These are phyloP conservation scores for Acanthochlamys bracteata DNA, from an alignment of 106 monocot species.

Conservation along the genomic window DNA sequence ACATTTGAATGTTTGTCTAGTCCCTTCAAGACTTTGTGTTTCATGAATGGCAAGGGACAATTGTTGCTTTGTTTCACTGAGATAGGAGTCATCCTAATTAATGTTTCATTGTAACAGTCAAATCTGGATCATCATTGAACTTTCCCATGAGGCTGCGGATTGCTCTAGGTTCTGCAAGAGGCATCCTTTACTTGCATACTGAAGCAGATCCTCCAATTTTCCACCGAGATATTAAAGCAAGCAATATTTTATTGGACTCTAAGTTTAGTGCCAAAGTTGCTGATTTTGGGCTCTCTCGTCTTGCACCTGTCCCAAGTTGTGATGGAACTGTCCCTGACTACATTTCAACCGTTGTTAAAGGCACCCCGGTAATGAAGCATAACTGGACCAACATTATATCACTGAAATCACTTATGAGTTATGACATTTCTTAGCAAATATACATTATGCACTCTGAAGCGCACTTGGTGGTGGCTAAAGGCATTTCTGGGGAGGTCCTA, in stretches of 20 bases:
- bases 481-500: too few relatives aligned
- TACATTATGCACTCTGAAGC: too few relatives aligned
- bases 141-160: slow-evolving; percentile 55
- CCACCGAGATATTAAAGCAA: slow-evolving; percentile 93
- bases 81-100: too few relatives aligned
- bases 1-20: too few relatives aligned
- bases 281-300: slow-evolving; percentile 89
- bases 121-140: slow-evolving; percentile 23
- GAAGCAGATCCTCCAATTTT: slow-evolving; percentile 93
- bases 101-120: slow-evolving; percentile 24
- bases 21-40: too few relatives aligned
- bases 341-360: slow-evolving; percentile 84
- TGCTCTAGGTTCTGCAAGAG: slow-evolving; percentile 72
- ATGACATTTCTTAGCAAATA: too few relatives aligned
- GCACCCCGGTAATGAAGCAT: slow-evolving; percentile 67
- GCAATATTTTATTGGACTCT: slow-evolving; percentile 78
- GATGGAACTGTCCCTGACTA: slow-evolving; percentile 51
- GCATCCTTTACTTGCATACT: slow-evolving; percentile 74
- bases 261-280: slow-evolving; percentile 75
- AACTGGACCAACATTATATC: too few relatives aligned
- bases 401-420: too few relatives aligned
- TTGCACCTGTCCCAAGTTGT: slow-evolving; percentile 56
- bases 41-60: too few relatives aligned
- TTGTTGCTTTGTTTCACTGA: too few relatives aligned
- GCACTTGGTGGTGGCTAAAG: too few relatives aligned